Base-by-base conservation (phyloP, 1,139 yeast genomes). In the Pichia kudriavzevii region DNA sequence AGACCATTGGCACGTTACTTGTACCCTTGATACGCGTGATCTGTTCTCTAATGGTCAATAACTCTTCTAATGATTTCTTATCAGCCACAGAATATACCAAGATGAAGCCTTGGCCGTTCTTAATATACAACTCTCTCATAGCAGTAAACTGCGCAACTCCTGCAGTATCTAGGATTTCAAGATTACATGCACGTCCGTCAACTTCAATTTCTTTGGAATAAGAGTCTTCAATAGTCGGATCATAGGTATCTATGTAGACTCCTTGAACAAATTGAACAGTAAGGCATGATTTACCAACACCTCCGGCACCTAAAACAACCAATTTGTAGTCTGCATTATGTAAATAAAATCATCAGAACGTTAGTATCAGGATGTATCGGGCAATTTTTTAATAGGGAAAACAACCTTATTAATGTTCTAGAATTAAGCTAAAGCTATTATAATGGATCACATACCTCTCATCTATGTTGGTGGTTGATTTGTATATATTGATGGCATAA, bases 81-180 rank as follows among this genome's bases (percentile, higher is more conserved):
- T 87, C 82, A 36, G 87, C 82, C 45, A 85, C 87, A 6, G 91
- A 79, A 55, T 84, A 85, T 18, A 83, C 95, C 43, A 87, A 63
- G 36, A 87, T 61, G 53, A 84, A 87, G 13, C 95, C 96, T 57
- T 85, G 94, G 32, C 95, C 95, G 13, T 94, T 84, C 44, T 95
- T 72, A 78, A 91, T 91, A 63, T 93, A 71, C 51, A 79, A 93
- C 60, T 91, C 97, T 52, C 97, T 72, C 91, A 91, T 80, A 16
- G 96, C 95, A 35, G 88, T 77, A 60, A 87, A 91, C 61, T 91
- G 97, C 55, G 91, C 97, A 61, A 88, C 96, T 30, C 98, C 98
- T 7, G 98, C 97, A 25, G 98, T 91, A 59, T 91, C 98, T 56
- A 91, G 72, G 37, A 91, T 85, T 60, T 91, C 97, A 46, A 91